These are phyloP conservation scores for Lachnellula cervina DNA, from an alignment of 2,329 filamentous ascomycete species.

Conservation along the genomic window DNA sequence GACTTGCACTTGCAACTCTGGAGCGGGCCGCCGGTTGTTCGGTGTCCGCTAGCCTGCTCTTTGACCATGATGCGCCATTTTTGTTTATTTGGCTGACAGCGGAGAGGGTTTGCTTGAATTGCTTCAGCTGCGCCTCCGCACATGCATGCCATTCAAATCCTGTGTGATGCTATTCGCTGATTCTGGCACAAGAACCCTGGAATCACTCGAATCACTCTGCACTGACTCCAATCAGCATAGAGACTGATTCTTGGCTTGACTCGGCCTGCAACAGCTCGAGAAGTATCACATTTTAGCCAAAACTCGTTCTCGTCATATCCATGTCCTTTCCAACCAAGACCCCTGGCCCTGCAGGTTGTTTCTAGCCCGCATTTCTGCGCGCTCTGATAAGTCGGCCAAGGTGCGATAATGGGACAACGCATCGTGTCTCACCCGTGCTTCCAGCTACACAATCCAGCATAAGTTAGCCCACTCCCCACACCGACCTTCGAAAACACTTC, in stretches of 20 bases:
- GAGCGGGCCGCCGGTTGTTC: background rate
- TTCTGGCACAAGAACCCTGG: slow-evolving; percentile 5
- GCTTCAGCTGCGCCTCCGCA: background rate
- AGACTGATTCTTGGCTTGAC: slow-evolving; percentile 14
- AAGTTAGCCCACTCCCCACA: slow-evolving; percentile 22
- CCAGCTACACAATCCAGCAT: slow-evolving; percentile 19
- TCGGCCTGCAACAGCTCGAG: slow-evolving; percentile 14
- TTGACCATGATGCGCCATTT: background rate
- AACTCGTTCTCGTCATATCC: slow-evolving; percentile 2
- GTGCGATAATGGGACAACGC: slow-evolving; percentile 25
- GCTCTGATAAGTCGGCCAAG: slow-evolving; percentile 19
- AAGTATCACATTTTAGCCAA: slow-evolving; percentile 13
- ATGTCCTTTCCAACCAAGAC: slow-evolving; percentile 12
- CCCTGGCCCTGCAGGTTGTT: slow-evolving; percentile 5
- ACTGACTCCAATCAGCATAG: slow-evolving; percentile 3
- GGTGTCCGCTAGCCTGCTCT: background rate
- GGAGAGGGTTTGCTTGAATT: background rate
- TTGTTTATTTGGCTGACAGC: background rate
- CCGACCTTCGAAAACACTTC: slow-evolving; percentile 11
- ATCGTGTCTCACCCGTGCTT: slow-evolving; percentile 27
- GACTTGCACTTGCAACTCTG: background rate
- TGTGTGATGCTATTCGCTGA: background rate
- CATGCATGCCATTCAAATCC: background rate
- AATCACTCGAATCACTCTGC: slow-evolving; percentile 3
- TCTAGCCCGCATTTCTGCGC: slow-evolving; percentile 7